Percentiles rank a stretch among this genome's conserved stretches.
Evolutionary conservation across 768 basidiomycete genomes (phyloP).

Genomic region (Leccinum subgranulosum): DNA sequence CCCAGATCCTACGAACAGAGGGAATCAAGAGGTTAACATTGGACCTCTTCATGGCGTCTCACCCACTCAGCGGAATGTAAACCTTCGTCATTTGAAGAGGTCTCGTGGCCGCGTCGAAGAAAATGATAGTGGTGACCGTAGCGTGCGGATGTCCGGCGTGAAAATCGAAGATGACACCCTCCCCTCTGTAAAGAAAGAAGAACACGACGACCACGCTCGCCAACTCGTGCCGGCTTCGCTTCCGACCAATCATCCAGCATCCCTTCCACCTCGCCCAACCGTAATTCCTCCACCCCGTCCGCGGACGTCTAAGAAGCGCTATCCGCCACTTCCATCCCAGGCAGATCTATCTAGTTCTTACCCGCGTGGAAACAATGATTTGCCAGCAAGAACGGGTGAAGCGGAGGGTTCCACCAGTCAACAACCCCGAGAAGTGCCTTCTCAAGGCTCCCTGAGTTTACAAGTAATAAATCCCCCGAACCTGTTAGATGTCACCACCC

Average conservation of each 20-base stretch:
- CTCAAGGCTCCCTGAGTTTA: background rate
- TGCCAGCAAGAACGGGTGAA: background rate
- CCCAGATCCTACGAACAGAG: constrained; percentile 7
- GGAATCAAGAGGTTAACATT: constrained; percentile 20
- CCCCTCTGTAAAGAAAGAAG: constrained; percentile 16
- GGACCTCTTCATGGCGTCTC: constrained; percentile 21
- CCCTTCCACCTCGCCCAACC: constrained; percentile 16
- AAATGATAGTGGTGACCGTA: constrained; percentile 28
- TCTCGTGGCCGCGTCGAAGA: constrained; percentile 25
- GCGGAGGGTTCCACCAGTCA: background rate
- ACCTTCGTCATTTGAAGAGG: constrained; percentile 31
- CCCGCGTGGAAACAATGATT: background rate
- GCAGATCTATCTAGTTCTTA: background rate
- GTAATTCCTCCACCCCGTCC: constrained; percentile 28
- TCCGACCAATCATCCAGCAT: background rate
- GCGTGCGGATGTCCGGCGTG: constrained; percentile 16
- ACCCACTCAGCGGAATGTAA: constrained; percentile 26
- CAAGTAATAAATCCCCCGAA: constrained; percentile 10
- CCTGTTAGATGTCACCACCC: constrained; percentile 2
- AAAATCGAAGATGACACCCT: constrained; percentile 19
- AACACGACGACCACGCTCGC: constrained; percentile 4
- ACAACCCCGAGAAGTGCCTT: background rate
- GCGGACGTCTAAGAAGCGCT: constrained; percentile 10
- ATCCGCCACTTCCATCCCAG: background rate
- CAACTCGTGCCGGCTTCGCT: background rate